Conservation (phyloP, 495 filamentous ascomycete species). For the Xylaria longipes region DNA sequence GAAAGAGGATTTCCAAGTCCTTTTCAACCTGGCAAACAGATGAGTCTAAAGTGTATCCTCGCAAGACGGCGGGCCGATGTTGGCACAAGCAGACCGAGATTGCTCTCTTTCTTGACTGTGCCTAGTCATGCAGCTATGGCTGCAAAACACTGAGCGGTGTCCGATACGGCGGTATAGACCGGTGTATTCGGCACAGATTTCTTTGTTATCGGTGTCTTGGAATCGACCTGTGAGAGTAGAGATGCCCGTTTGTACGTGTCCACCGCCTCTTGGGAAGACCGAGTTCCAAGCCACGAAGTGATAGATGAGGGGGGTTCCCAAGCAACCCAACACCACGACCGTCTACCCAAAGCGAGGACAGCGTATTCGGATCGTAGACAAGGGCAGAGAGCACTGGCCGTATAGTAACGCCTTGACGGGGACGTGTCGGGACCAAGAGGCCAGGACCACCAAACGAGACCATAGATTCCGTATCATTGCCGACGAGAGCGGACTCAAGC, state of each 20-base stretch:
- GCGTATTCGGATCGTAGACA: constrained; percentile 31
- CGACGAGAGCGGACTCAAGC: constrained; percentile 36
- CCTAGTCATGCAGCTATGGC: constrained; percentile 43
- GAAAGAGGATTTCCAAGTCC: constrained; percentile 36
- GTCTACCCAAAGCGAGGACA: constrained; percentile 22
- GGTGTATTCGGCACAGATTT: constrained; percentile 50
- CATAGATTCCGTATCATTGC: constrained; percentile 38
- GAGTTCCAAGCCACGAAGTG: constrained; percentile 49
- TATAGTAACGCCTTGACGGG: constrained; percentile 28
- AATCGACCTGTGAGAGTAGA: constrained; percentile 52
- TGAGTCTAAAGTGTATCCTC: constrained; percentile 39
- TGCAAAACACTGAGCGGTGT: constrained; percentile 46
- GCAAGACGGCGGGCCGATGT: constrained; percentile 39
- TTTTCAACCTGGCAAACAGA: constrained; percentile 45
- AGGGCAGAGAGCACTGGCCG: constrained; percentile 27
- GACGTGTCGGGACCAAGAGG: constrained; percentile 31
- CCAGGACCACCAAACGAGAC: constrained; percentile 31
- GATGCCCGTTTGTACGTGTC: constrained; percentile 48
- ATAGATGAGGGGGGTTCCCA: constrained; percentile 43
- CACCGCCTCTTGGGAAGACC: constrained; percentile 54
- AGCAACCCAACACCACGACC: neutral
- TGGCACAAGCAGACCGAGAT: constrained; percentile 48
- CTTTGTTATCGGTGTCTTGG: constrained; percentile 52
- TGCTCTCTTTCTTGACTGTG: constrained; percentile 48
- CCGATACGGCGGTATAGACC: constrained; percentile 42